phyloP scores from a whole-genome alignment of 768 basidiomycete species.

The Phaeotremella fagi region DNA sequence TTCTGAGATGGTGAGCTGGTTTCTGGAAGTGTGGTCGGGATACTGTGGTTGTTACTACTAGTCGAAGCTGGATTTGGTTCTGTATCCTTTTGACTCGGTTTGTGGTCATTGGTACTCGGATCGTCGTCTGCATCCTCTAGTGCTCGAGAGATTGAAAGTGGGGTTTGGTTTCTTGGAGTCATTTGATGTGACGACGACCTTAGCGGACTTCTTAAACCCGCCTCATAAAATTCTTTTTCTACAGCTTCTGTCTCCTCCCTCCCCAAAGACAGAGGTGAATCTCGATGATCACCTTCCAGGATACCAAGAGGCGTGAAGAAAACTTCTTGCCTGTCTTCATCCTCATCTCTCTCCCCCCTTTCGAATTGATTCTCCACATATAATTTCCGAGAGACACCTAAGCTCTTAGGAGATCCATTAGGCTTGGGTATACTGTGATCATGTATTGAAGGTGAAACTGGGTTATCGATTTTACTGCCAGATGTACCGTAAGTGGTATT shows the following conservation, averaged over 20 bases:
- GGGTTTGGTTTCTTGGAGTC: neutral
- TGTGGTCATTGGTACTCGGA: neutral
- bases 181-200: no score
- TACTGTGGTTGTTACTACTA: neutral
- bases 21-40: neutral
- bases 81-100: no score
- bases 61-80: no score
- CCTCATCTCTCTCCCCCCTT: neutral
- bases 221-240: no score
- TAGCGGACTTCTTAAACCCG: no score
- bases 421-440: neutral
- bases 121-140: neutral
- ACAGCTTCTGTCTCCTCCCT: no score
- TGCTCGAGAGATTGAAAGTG: neutral
- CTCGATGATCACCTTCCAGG: neutral
- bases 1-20: neutral
- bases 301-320: neutral
- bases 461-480: neutral
- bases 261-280: neutral
- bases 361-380: conserved; percentile 15
- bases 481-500: neutral
- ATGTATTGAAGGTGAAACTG: neutral
- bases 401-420: neutral
- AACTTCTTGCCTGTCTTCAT: neutral
- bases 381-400: conserved; percentile 4